Percentiles rank a stretch among this genome's conserved stretches.
Conservation (phyloP, 176 grass and related monocot species). For the Musa beccarii region DNA sequence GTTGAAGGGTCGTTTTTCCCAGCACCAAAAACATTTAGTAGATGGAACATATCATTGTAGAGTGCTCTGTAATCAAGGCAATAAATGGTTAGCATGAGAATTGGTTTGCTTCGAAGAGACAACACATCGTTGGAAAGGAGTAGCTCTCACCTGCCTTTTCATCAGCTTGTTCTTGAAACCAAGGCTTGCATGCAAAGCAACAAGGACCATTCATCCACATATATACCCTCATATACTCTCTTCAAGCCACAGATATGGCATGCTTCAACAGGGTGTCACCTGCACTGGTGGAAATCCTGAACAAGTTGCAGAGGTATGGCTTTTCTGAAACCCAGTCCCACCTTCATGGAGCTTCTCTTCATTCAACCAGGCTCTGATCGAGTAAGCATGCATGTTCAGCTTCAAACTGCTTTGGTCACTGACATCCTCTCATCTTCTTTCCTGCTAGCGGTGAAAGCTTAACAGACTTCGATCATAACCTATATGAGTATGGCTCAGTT, state of each 20-base stretch:
- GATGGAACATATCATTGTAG: constrained; percentile 51
- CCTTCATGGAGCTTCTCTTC: neutral
- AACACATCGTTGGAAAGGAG: constrained; percentile 30
- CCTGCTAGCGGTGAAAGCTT: constrained; percentile 38
- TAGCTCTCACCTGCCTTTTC: constrained; percentile 26
- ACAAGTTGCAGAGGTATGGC: constrained; percentile 53
- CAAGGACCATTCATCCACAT: constrained; percentile 15
- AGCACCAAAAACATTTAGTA: too few species aligned
- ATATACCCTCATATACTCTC: constrained; percentile 15
- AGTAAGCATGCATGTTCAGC: neutral
- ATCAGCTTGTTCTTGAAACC: constrained; percentile 12
- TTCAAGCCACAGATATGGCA: constrained; percentile 33
- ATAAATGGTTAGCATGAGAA: constrained; percentile 28
- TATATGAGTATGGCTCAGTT: constrained; percentile 67
- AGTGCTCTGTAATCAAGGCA: constrained; percentile 86
- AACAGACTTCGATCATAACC: constrained; percentile 67
- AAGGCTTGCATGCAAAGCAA: constrained; percentile 20
- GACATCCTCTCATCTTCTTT: neutral
- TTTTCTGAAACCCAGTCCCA: neutral
- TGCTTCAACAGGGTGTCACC: constrained; percentile 62
- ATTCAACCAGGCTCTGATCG: neutral
- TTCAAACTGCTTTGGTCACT: neutral
- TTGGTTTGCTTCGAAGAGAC: constrained; percentile 30
- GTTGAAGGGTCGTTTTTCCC: too few species aligned
- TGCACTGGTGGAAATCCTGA: constrained; percentile 51